Evolutionary conservation across 1,139 yeast genomes (phyloP).

Genomic region (Groenewaldozyma auringiensis): DNA sequence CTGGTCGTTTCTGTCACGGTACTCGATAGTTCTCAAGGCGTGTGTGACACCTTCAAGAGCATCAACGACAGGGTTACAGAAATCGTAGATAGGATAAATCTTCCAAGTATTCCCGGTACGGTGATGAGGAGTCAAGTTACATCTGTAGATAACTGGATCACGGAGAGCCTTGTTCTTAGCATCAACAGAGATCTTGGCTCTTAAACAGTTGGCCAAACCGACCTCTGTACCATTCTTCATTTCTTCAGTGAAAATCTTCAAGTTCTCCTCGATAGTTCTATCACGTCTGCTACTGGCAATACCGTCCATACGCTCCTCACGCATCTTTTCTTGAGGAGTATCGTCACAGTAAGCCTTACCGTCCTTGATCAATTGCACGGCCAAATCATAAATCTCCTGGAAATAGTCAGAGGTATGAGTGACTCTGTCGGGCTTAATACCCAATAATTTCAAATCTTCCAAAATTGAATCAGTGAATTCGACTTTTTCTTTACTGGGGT

Average conservation of each 20-base stretch:
- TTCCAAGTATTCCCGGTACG: constrained; percentile 91
- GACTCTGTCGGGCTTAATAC: constrained; percentile 80
- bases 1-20: constrained; percentile 96
- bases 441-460: constrained; percentile 80
- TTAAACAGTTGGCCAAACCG: constrained; percentile 81
- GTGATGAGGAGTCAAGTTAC: constrained; percentile 94
- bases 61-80: constrained; percentile 96
- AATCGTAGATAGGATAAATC: constrained; percentile 94
- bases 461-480: constrained; percentile 90
- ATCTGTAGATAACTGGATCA: constrained; percentile 95
- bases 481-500: constrained; percentile 87
- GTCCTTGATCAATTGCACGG: constrained; percentile 77
- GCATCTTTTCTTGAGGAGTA: constrained; percentile 87
- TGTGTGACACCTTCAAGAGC: constrained; percentile 94
- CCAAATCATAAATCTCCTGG: constrained; percentile 78
- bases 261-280: constrained; percentile 82
- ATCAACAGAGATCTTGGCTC: constrained; percentile 90
- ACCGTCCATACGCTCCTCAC: constrained; percentile 98
- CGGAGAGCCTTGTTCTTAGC: constrained; percentile 89
- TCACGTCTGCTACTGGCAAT: constrained; percentile 85
- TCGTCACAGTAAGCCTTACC: constrained; percentile 97
- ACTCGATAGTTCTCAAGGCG: constrained; percentile 93
- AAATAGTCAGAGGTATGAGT: constrained; percentile 93
- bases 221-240: constrained; percentile 90
- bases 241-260: constrained; percentile 73